Evolutionary conservation across 1,139 yeast species (phyloP).

Genomic region (Yamadazyma songkhlaensis): DNA sequence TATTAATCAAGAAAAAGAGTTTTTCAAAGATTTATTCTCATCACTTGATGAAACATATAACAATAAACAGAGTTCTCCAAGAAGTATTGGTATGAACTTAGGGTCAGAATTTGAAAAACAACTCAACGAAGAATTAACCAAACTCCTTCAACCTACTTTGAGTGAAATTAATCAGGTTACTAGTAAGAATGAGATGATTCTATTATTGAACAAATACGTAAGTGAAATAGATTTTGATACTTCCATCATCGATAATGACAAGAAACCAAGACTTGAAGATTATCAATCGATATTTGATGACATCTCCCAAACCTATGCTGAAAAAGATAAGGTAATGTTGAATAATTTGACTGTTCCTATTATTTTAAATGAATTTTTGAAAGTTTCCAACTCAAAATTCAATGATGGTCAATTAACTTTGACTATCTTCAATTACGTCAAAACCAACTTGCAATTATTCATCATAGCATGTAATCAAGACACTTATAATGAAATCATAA

Average conservation of each 20-base stretch:
- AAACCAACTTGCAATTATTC: constrained; percentile 31
- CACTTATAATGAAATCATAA: constrained; percentile 40
- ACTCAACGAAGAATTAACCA: constrained; percentile 17
- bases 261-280: constrained; percentile 7
- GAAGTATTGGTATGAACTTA: not conserved
- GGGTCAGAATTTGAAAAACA: constrained; percentile 11
- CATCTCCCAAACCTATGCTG: not conserved
- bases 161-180: constrained; percentile 17
- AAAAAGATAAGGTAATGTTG: constrained; percentile 9
- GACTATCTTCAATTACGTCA: constrained; percentile 34
- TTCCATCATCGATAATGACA: constrained; percentile 5
- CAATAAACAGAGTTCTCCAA: not conserved
- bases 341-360: constrained; percentile 38
- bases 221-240: constrained; percentile 9
- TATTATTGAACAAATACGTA: constrained; percentile 9
- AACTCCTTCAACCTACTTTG: constrained; percentile 25
- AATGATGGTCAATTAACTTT: constrained; percentile 37
- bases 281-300: constrained; percentile 19
- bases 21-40: constrained; percentile 8
- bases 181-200: constrained; percentile 3
- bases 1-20: constrained; percentile 18
- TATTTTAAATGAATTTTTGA: constrained; percentile 32
- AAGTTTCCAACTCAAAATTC: constrained; percentile 23
- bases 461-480: constrained; percentile 40
- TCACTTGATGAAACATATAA: constrained; percentile 1